Evolutionary conservation across 257 asterid genomes (phyloP).

Genomic region (Fraxinus quadrangulata): DNA sequence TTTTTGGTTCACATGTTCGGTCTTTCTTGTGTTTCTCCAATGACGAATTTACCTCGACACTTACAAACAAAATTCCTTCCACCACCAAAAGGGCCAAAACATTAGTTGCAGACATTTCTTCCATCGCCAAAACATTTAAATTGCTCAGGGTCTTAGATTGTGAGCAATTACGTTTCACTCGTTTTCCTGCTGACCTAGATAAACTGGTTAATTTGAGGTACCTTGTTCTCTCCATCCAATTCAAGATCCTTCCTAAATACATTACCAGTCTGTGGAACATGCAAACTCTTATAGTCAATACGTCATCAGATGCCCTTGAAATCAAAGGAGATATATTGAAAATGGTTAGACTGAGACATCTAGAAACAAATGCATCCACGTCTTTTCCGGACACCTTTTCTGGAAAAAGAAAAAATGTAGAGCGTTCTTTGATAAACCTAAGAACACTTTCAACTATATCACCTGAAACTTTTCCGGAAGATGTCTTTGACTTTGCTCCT

Average conservation of each 20-base stretch:
- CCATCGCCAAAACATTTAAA: constrained; percentile 39
- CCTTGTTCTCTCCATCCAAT: constrained; percentile 35
- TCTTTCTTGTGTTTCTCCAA: constrained; percentile 40
- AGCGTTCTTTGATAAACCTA: constrained; percentile 20
- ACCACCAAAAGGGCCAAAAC: constrained; percentile 24
- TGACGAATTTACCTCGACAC: constrained; percentile 26
- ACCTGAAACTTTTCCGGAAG: constrained; percentile 40
- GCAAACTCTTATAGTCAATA: constrained; percentile 40
- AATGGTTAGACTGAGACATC: constrained; percentile 43
- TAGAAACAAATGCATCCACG: constrained; percentile 46
- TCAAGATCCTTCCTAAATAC: constrained; percentile 30
- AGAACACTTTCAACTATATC: constrained; percentile 48
- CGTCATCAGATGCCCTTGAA: constrained; percentile 27
- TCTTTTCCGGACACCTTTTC: constrained; percentile 15
- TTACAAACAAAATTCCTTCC: constrained; percentile 21
- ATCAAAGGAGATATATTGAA: constrained; percentile 37
- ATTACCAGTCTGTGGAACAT: constrained; percentile 42
- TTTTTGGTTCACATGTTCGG: constrained; percentile 34
- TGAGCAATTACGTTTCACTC: constrained; percentile 33
- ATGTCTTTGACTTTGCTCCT: constrained; percentile 30
- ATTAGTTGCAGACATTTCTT: constrained; percentile 25
- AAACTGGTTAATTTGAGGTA: constrained; percentile 42
- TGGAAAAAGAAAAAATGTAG: constrained; percentile 12
- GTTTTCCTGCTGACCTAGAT: constrained; percentile 31
- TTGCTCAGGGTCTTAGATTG: constrained; percentile 45